Evolutionary conservation across 371 early-diverging fungal genomes (phyloP).

Genomic region (Syncephalastrum sp.): DNA sequence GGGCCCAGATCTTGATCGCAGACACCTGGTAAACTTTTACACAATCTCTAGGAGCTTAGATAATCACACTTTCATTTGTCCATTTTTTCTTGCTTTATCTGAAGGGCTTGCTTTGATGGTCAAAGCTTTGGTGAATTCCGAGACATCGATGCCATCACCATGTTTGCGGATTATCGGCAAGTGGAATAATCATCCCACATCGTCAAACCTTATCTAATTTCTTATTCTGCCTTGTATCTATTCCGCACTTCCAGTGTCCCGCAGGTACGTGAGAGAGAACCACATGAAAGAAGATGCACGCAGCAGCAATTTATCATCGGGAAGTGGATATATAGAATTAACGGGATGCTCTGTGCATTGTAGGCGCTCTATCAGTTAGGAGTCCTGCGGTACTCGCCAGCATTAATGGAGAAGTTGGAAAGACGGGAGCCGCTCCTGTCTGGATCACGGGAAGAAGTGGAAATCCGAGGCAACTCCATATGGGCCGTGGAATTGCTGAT

Average conservation of each 20-base stretch:
- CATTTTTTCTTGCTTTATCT: not conserved
- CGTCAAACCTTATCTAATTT: slow-evolving; percentile 8
- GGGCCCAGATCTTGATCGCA: slow-evolving; percentile 90
- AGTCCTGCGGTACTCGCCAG: slow-evolving; percentile 66
- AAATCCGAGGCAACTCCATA: slow-evolving; percentile 85
- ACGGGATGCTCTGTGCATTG: no score
- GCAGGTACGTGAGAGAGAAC: slow-evolving; percentile 29
- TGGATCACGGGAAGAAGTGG: slow-evolving; percentile 72
- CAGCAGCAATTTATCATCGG: not conserved
- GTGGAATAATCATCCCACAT: slow-evolving; percentile 1
- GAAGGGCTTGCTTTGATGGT: slow-evolving; percentile 85
- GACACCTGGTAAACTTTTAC: slow-evolving; percentile 68
- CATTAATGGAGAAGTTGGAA: slow-evolving; percentile 49
- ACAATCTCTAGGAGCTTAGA: not conserved
- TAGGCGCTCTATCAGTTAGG: slow-evolving; percentile 76
- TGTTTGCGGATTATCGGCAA: slow-evolving; percentile 92
- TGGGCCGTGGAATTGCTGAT: slow-evolving; percentile 80
- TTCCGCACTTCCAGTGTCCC: slow-evolving; percentile 42
- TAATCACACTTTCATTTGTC: slow-evolving; percentile 5
- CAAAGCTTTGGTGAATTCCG: slow-evolving; percentile 58
- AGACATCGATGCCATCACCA: slow-evolving; percentile 84
- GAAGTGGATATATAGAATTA: no score
- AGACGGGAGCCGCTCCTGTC: slow-evolving; percentile 48
- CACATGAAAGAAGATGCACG: not conserved
- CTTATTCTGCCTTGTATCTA: slow-evolving; percentile 1